Evolutionary conservation across 345 rosid genomes (phyloP), one percentile per base, ranked within the genome.

Genomic region (Gossypium thurberi): DNA sequence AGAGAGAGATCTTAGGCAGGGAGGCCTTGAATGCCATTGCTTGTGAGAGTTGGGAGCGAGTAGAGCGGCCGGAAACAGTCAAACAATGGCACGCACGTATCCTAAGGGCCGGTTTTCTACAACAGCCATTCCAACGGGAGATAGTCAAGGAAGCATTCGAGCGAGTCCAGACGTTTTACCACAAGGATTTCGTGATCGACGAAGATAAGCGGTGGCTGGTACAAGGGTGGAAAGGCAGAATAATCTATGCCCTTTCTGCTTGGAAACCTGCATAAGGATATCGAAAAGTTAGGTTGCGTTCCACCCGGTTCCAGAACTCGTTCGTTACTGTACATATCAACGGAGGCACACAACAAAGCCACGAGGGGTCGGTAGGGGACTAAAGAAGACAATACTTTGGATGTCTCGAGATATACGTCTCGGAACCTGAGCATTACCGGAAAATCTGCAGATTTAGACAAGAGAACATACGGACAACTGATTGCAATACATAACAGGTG

Each of bases 151-250:
- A 15, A 71, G 84, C 93, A 13, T 72, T 76, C 17, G 21, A 73
- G 1, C 86, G 82, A 79, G 83, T 88, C 76, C 81, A 78, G 58
- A 74, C 57, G 10, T 53, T 69, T 50, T 92, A 89, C 84, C 96
- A 95, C 80, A 87, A 87, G 76, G 96, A 92, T 77, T 95, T 95
- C 63, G 76, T 89, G 74, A 81, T 95, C 6, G 96, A 95, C 67
- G 85, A 84, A 83, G 91, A 87, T 82, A 83, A 76, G 77, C 59
- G 72, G 71, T 95, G 98, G 99, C 65, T 95, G 73, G 68, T 95
- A 82, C 96, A 87, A 72, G 99, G 99, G 65, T 95, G 98, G 99
- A 95, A 95, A 42, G 98, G 99, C 51, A 78, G 99, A 73, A 87
- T 89, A 28, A 76, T 89, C 15, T 81, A 74, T 78, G 96, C 97